Evolutionary conservation across 106 monocot genomes (phyloP), one percentile per base, ranked within the genome.

Genomic region (Allium sativum): DNA sequence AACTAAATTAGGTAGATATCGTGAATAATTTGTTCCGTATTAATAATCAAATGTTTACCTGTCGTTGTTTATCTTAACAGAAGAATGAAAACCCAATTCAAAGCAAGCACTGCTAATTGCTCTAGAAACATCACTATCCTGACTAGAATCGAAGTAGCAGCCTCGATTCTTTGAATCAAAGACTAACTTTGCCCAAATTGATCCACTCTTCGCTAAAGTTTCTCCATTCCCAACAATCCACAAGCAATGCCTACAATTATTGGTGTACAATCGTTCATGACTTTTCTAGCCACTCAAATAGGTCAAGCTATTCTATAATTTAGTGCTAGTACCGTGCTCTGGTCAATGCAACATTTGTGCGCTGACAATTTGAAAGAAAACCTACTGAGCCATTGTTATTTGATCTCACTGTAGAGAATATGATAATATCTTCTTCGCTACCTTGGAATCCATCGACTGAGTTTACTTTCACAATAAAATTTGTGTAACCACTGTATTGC

Each of bases 381-480:
- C 84, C 84, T 21, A 79, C 48, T 0, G 79, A 72, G 42, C 84
- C 84, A 53, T n/a, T 17, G 0, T 0, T 40, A 43, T 84, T 84
- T 21, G 76, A 84, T 40, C 84, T 70, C 21, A 84, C 84, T 50
- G 84, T 73, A 17, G 74, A 77, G 12, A 84, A 40, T 20, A 84
- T 80, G 9, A 84, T 80, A 42, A 80, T 46, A 47, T 84, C 80
- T 44, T 84, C 80, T 58, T 80, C 80, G 12, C 84, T 64, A 18
- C 84, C 80, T 68, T 77, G 84, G 71, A 77, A 80, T 3, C 84
- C 77, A 61, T 84, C 84, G 10, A 80, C 70, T 4, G 74, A 80
- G 20, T 61, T 80, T 31, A 77, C 70, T 50, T 71, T 74, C 14
- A 80, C 70, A 42, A 55, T 12, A 16, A 76, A 21, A 31, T 59